Evolutionary conservation across 495 filamentous ascomycete genomes (phyloP).

Genomic region (Saxophila tyrrhenica): DNA sequence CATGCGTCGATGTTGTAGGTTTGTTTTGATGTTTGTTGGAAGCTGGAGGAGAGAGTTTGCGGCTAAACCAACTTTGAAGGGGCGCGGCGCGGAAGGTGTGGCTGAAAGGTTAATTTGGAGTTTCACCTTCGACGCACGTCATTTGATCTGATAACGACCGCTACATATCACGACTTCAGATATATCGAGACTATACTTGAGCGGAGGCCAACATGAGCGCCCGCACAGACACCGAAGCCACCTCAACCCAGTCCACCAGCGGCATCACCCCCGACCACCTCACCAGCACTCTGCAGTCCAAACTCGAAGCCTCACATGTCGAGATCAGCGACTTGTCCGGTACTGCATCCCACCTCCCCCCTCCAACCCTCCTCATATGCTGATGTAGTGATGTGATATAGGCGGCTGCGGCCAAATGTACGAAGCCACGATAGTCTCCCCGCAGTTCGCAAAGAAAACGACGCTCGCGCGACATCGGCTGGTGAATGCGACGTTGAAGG

Average conservation of each 20-base stretch:
- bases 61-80: neutral
- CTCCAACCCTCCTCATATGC: neutral
- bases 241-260: slow-evolving; percentile 30
- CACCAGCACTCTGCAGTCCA: slow-evolving; percentile 53
- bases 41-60: neutral
- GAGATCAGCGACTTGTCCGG: slow-evolving; percentile 90
- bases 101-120: too few species aligned
- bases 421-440: slow-evolving; percentile 81
- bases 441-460: slow-evolving; percentile 74
- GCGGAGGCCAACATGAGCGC: slow-evolving; percentile 21
- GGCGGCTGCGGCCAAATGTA: slow-evolving; percentile 95
- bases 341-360: slow-evolving; percentile 30
- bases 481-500: slow-evolving; percentile 76
- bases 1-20: slow-evolving; percentile 5
- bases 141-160: neutral
- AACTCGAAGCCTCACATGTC: slow-evolving; percentile 71
- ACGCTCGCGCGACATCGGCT: slow-evolving; percentile 79
- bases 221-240: slow-evolving; percentile 36
- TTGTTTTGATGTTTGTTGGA: neutral
- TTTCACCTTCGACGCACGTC: too few species aligned
- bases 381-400: slow-evolving; percentile 24
- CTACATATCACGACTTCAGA: neutral
- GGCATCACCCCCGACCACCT: slow-evolving; percentile 62
- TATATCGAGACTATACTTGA: too few species aligned
- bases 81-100: too few species aligned